These are phyloP conservation scores for Solanum pimpinellifolium DNA, from an alignment of 257 asterid genomes.

Conservation along the genomic window DNA sequence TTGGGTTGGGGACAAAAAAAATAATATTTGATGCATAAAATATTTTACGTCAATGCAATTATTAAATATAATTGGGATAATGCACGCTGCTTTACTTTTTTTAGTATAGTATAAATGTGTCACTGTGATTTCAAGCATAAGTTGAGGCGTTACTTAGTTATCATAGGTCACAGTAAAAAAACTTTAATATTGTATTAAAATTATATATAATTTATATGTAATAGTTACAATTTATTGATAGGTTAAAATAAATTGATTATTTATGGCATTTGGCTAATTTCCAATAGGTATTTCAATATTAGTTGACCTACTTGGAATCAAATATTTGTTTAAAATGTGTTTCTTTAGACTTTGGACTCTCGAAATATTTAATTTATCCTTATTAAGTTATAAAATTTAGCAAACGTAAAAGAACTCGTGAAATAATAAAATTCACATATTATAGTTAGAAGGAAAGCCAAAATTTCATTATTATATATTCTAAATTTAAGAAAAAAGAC, in stretches of 20 bases:
- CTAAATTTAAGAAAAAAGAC: neutral
- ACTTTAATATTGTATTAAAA: neutral
- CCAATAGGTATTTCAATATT: neutral
- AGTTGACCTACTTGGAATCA: too few species aligned
- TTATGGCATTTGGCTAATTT: neutral
- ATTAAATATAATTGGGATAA: too few species aligned
- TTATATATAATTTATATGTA: neutral
- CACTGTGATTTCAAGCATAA: fast-evolving
- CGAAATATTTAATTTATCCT: fast-evolving
- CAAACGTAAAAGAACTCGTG: fast-evolving
- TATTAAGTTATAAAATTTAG: too few species aligned
- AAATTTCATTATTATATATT: too few species aligned
- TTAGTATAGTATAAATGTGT: too few species aligned
- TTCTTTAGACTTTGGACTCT: too few species aligned
- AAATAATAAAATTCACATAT: too few species aligned
- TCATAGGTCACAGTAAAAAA: neutral
- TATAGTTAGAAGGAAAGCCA: fast-evolving
- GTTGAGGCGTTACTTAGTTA: too few species aligned
- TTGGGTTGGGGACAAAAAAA: neutral
- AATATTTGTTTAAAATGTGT: neutral
- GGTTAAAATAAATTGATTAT: neutral
- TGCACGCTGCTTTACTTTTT: too few species aligned
- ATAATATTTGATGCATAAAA: neutral
- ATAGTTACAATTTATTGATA: neutral
- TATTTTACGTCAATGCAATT: fast-evolving